Evolutionary conservation across 495 filamentous ascomycete species (phyloP), one percentile per base, ranked within the genome.

Genomic region (Aspergillus ostianus): DNA sequence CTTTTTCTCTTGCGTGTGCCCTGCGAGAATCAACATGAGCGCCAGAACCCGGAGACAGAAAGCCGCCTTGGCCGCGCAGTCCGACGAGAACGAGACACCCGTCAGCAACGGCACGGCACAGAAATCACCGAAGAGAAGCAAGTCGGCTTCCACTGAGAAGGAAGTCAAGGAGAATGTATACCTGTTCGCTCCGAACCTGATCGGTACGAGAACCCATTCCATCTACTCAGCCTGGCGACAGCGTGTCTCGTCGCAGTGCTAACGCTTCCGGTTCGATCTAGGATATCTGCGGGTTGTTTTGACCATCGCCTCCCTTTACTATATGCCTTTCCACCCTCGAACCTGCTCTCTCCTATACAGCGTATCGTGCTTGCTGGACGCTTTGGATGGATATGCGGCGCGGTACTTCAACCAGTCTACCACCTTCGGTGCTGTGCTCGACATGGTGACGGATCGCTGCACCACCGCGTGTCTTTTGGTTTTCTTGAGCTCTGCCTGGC

Each of bases 391-490:
- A 56, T 87, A 90, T 68, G 92, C 92, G 4, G 94, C 94, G 47
- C 90, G 94, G 29, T 81, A 85, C 66, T 94, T 91, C 68, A 80
- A 94, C 58, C 93, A 98, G 75, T 90, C 89, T 2, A 97, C 94
- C 21, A 87, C 88, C 51, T 98, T 97, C 71, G 94, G 94, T 55
- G 94, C 93, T 19, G 92, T 98, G 26, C 79, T 98, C 58, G 94
- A 98, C 75, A 98, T 98, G 94, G 91, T 97, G 55, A 94, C 91
- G 18, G 90, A 96, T 77, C 88, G 93, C 53, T 97, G 95, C 77
- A 97, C 93, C 9, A 98, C 94, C 9, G 84, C 92, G 23, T 98
- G 93, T 71, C 76, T 98, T 61, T 84, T 98, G 50, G 92, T 96
- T 13, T 98, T 97, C 80, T 76, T 98, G 41, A 89, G 90, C 53